Evolutionary conservation across 768 basidiomycete genomes (phyloP).

Genomic region (Phaeotremella skinneri): DNA sequence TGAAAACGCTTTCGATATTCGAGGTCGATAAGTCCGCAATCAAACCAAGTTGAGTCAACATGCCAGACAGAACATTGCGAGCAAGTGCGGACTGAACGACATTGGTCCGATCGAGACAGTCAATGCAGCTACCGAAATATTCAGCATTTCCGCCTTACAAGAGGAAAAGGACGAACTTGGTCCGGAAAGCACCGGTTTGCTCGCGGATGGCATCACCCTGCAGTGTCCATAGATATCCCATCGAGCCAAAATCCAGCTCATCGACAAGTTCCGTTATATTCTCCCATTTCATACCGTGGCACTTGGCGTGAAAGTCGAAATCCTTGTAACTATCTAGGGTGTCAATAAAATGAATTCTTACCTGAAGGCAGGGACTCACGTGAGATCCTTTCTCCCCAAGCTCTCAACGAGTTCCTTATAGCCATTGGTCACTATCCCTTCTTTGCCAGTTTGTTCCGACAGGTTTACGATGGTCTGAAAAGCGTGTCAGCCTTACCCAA

Average conservation of each 20-base stretch:
- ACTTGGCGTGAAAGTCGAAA: conserved; percentile 92
- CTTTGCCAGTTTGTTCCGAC: conserved; percentile 86
- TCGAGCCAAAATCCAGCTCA: conserved; percentile 72
- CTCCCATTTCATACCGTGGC: conserved; percentile 94
- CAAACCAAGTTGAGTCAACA: conserved; percentile 53
- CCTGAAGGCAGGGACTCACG: conserved; percentile 25
- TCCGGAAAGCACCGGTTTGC: conserved; percentile 79
- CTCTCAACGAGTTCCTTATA: conserved; percentile 70
- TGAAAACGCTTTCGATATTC: conserved; percentile 49
- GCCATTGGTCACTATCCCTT: conserved; percentile 71
- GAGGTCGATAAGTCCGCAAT: conserved; percentile 55
- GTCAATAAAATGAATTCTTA: background rate
- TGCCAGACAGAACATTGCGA: conserved; percentile 63
- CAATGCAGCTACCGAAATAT: conserved; percentile 75
- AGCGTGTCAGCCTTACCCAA: conserved; percentile 4
- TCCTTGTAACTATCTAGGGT: conserved; percentile 40
- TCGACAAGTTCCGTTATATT: conserved; percentile 77
- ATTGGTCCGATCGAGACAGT: conserved; percentile 91
- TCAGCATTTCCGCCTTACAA: conserved; percentile 10
- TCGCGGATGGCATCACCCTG: conserved; percentile 67
- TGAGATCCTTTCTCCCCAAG: conserved; percentile 48
- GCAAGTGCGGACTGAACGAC: conserved; percentile 94
- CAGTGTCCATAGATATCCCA: conserved; percentile 88
- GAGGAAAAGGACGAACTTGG: conserved; percentile 34
- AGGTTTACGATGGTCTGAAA: conserved; percentile 77